Base-by-base conservation (phyloP, 768 basidiomycete species). In the Dendrothele bispora region DNA sequence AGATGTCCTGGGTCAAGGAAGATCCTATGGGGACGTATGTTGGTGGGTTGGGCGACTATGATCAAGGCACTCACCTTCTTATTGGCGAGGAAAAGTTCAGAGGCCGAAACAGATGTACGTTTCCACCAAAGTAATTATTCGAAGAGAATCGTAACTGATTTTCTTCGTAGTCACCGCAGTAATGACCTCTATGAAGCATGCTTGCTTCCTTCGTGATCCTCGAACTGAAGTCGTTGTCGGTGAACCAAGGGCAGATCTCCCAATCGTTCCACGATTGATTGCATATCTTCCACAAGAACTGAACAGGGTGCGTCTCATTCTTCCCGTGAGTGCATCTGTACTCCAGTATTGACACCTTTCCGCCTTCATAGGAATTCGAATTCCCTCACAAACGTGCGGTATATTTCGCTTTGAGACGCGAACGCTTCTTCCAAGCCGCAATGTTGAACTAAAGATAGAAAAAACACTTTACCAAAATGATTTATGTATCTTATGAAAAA, bases 1-100 rank as follows among this genome's bases (percentile, higher is more conserved):
- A 79, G 51, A 38, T 76, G n/a, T 65, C 67, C 6, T 77, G 72
- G 59, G 55, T 66, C 41, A 78, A 77, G 66, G 78, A 74, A 49
- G 56, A 71, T 45, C 64, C 63, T 37, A 56, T 66, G 14, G 61
- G 64, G 36, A 49, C 48, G 12, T 52, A 47, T 32, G 46, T 48
- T 10, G 50, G 50, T 28, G 46, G 50, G 11, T 26, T 52, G 17
- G 50, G 50, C 7, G 46, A 52, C 24, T 52, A 43, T 17, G 50
- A 52, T 22, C 50, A 52, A 21, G 74, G 74, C 0, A 57, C 72
- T 3, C 77, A 79, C 44, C 65, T 77, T 18, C 66, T 79, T 20
- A 68, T 71, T 4, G 77, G 77, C 12, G 76, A 78, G 39, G 65
- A 65, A 5, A 72, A 71, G 48, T 79, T 74, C 57, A 57, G 74